Evolutionary conservation across 352 stramenopile genomes (phyloP), one percentile per base, ranked within the genome.

Genomic region (Plasmopara viticola): DNA sequence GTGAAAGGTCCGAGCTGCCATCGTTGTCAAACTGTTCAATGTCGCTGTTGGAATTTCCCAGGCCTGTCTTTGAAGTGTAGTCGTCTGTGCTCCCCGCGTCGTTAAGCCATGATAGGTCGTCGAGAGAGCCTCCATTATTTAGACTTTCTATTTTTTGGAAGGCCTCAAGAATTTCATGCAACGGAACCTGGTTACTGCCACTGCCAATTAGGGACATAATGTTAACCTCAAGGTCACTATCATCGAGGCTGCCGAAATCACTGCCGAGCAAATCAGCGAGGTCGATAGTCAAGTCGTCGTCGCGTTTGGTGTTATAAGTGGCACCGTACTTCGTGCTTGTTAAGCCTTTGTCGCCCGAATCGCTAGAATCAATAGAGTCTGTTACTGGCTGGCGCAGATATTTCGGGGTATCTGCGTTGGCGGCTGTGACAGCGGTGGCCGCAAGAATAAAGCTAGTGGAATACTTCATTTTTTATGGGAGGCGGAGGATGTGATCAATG

Each of bases 381-480:
- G 51, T 56, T 3, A 43, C 51, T 5, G 38, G 42, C 33, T 48
- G 42, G 15, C 59, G 59, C 2, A 66, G 53, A 40, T 58, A 40
- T 1, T 42, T 41, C 10, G 55, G 41, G 42, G 58, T 64, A 39
- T 48, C 59, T 4, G 53, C 43, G 43, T 59, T 48, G 30, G 37
- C 56, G 28, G 45, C 31, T 7, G 53, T 58, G 25, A 68, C 53
- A 14, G 51, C 61, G 8, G 64, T 38, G 7, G 57, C 61, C n/a
- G 53, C 58, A 44, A 70, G n/a, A 20, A 68, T 28, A 25, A 70
- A 42, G 9, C 56, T 44, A 15, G 40, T 15, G 44, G 56, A 35
- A 20, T 66, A 51, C 56, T 66, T 69, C 61, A 69, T 69, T 51
- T 48, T 15, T 48, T 48, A 55, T 47, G 28, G 37, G 47, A 51